Percentiles rank a stretch among this genome's conserved stretches.
Evolutionary conservation across 2,329 filamentous ascomycete species (phyloP).

Genomic region (Mariannaea sp.): DNA sequence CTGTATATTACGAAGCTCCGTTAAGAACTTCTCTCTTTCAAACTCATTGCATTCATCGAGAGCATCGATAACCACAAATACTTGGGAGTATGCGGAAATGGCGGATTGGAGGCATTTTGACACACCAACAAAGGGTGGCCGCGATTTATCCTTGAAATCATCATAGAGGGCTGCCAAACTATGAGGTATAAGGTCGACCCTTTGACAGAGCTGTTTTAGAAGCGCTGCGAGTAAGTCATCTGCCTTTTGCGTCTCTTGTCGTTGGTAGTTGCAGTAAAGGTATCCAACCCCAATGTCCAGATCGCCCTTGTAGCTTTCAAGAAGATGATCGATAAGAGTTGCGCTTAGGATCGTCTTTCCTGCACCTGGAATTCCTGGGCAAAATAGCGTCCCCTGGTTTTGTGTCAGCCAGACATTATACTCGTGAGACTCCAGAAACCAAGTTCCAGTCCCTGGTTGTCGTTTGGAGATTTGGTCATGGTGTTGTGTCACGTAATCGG

Average conservation of each 20-base stretch:
- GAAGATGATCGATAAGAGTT: constrained; percentile 2
- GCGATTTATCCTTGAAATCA: background rate
- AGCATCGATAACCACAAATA: constrained; percentile 7
- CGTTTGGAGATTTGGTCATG: background rate
- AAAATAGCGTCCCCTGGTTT: background rate
- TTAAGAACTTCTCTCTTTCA: background rate
- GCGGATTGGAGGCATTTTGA: background rate
- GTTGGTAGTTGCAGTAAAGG: constrained; percentile 10
- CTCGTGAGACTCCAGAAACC: constrained; percentile 6
- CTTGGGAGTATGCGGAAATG: background rate
- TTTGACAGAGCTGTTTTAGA: constrained; percentile 1
- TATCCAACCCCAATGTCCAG: constrained; percentile 1
- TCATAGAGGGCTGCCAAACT: background rate
- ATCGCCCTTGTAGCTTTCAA: background rate
- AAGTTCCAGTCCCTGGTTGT: constrained; percentile 2
- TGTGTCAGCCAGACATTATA: background rate
- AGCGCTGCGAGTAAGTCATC: background rate
- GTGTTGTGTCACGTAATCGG: constrained; percentile 1
- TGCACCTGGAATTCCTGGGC: constrained; percentile 6
- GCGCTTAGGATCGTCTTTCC: constrained; percentile 9
- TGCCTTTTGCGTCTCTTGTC: constrained; percentile 4
- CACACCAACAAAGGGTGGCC: background rate
- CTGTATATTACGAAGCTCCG: background rate
- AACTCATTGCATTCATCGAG: constrained; percentile 5
- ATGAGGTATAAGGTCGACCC: background rate